phyloP scores from a whole-genome alignment of 2,329 filamentous ascomycete species.

The Penicillium brevicompactum region DNA sequence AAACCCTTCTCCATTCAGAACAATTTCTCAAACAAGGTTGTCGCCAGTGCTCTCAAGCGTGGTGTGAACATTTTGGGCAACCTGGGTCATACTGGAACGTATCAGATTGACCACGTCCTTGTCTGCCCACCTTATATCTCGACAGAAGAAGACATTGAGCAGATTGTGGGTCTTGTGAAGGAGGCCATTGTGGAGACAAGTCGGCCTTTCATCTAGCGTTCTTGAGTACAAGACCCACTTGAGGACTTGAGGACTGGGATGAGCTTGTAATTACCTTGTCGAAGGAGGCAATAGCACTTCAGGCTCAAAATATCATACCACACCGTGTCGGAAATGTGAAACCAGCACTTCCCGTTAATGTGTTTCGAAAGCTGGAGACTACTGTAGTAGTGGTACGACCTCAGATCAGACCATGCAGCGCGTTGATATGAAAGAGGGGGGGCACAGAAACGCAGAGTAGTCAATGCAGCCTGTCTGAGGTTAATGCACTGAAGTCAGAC shows the following conservation, averaged over 20 bases:
- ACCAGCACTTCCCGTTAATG: neutral
- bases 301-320: neutral
- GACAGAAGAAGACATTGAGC: conserved; percentile 6
- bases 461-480: neutral
- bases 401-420: neutral
- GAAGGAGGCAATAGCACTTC: neutral
- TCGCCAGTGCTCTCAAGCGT: neutral
- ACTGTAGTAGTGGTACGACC: neutral
- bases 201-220: neutral
- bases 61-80: conserved; percentile 13
- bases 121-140: conserved; percentile 12
- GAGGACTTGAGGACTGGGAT: neutral
- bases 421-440: neutral
- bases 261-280: neutral
- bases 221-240: neutral
- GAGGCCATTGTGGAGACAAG: conserved; percentile 9
- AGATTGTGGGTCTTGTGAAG: conserved; percentile 10
- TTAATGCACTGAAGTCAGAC: neutral
- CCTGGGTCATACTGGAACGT: conserved; percentile 10
- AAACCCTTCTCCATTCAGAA: neutral
- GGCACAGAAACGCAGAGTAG: neutral
- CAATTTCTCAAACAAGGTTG: neutral
- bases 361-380: neutral
- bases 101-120: conserved; percentile 15
- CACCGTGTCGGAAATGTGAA: neutral